Base-by-base conservation (phyloP, 1,139 yeast species). In the Candida glucosophila region DNA sequence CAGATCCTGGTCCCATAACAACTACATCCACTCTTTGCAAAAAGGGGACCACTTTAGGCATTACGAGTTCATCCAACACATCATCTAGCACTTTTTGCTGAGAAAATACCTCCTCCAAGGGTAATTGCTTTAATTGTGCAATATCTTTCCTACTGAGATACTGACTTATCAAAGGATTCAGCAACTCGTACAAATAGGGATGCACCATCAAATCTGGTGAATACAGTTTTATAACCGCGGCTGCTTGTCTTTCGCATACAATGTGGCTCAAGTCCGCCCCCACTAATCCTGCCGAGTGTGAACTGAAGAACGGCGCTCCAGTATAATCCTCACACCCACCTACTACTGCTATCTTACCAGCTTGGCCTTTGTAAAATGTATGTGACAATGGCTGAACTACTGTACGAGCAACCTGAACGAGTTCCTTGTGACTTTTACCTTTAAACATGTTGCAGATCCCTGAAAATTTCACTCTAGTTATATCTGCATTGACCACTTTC, bases 311-410 rank as follows among this genome's bases (percentile, higher is more conserved):
- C 2, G 98, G 98, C 0, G 98, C 98, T 0, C 98, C 98, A 0
- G 97, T 88, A 47, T 82, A 85, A 44, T 88, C 96, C 47, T 82
- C 92, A 48, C 92, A 78, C 2, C 98, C 98, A 9, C 98, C 98
- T 32, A 90, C 70, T 0, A 90, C 85, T 5, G 78, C 86, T 4
- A 90, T 63, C 33, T 85, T 66, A 4, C 97, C 97, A 3, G 88
- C 82, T 54, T 90, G 97, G 20, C 98, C 98, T 49, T 90, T 90
- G 54, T 90, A 81, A 48, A 81, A 79, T 5, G 52, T 41, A 4
- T 83, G 73, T 5, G 69, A 57, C 20, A 90, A 57, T 6, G 96
- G 96, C 25, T 95, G 97, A 10, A 90, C 62, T 25, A 81, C 47
- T 20, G 57, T 56, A 29, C 65, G 62, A 10, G 78, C 71, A 23